Base-by-base conservation (phyloP, 2,329 filamentous ascomycete species). In the Botrytis hyacinthi region DNA sequence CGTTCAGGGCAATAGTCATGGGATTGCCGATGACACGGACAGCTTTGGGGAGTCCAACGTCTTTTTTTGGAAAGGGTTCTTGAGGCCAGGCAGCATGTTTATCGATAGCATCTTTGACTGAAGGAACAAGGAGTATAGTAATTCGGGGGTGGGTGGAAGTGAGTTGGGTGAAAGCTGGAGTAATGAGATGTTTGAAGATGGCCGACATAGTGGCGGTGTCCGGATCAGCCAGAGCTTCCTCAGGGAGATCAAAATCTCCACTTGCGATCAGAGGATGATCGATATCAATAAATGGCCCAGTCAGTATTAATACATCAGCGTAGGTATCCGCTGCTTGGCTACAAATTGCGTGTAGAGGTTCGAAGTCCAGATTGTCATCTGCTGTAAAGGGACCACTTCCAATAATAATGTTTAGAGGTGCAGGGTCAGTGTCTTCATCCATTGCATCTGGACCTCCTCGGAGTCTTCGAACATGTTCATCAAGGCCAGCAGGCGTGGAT, bases 361-460 rank as follows among this genome's bases (percentile, higher is more conserved):
- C 93, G 80, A 95, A 99, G 77, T 94, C 92, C 63, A 99, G 90
- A 80, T 97, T 97, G 79, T 95, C 93, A 78, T 98, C 95, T 4
- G 94, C 90, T 0, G 95, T 97, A 82, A 97, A 99, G 0, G 96
- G 96, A 0, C 96, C 96, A 0, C 94, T 89, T 2, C 92, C 93
- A 74, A 95, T 87, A 54, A 98, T 82, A 69, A 97, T 85, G 78
- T 88, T 94, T 29, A 98, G 83, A 0, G 95, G 94, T 14, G 89
- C 84, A 0, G 89, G 87, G 4, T 86, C 84, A 7, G 82, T 81
- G 29, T 90, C 88, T 3, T 86, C 84, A 54, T 87, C 90, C 87
- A 90, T 90, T 37, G 86, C 87, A 75, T 91, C 89, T 0, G 88
- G 86, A 1, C 87, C 88, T 63, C 90, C 90, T 29, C 88, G 87